Conservation (phyloP, 139 green algal genomes). For the Micromonas pusilla region DNA sequence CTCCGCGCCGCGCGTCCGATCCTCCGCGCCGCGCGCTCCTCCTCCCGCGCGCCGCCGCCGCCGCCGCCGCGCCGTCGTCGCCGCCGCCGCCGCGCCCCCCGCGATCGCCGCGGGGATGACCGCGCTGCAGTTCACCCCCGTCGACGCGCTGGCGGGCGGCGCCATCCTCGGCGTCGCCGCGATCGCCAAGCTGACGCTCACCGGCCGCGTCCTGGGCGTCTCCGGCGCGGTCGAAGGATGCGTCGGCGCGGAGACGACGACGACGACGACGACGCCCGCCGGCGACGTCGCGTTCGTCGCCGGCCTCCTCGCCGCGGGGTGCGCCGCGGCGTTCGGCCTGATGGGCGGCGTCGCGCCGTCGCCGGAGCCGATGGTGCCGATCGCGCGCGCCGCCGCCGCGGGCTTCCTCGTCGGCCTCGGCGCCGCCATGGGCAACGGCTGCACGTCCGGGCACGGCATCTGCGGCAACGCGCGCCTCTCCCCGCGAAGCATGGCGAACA, state of each 20-base stretch:
- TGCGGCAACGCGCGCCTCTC: constrained; percentile 47
- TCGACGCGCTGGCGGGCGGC: constrained; percentile 1
- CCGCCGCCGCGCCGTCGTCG: too few species aligned
- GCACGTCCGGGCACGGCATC: constrained; percentile 71
- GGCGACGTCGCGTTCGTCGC: not conserved
- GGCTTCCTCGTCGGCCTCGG: constrained; percentile 31
- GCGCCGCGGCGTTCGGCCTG: not conserved
- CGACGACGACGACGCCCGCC: too few species aligned
- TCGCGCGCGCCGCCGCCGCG: not conserved
- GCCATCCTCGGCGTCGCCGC: constrained; percentile 1
- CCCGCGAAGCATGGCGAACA: constrained; percentile 17
- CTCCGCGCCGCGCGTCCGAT: too few species aligned
- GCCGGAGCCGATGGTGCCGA: not conserved
- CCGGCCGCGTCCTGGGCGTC: not conserved
- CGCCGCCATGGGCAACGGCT: constrained; percentile 61
- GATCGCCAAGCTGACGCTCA: constrained; percentile 2
- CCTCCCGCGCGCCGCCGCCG: too few species aligned
- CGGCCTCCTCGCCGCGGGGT: constrained; percentile 1
- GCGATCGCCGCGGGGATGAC: too few species aligned
- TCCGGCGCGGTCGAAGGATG: not conserved
- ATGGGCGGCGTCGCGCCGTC: not conserved
- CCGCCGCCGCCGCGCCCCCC: too few species aligned
- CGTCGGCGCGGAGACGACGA: not conserved
- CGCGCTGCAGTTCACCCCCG: constrained; percentile 19
- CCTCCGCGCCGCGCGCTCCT: too few species aligned